Evolutionary conservation across 78 protist species (phyloP), one percentile per base, ranked within the genome.

Genomic region (Pirum gemmata): DNA sequence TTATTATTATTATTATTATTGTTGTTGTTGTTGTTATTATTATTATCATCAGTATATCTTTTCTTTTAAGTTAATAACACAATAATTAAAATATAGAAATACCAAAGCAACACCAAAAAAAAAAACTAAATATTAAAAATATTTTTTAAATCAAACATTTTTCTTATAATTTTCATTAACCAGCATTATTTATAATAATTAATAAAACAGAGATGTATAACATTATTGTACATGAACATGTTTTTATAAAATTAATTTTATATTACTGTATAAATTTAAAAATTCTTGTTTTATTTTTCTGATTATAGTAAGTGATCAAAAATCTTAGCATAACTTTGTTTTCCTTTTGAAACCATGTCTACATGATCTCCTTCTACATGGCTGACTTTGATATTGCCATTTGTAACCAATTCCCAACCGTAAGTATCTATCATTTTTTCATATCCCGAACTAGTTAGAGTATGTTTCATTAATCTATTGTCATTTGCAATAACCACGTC

Each of bases 361-460:
- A 78, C 82, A 78, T 78, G 82, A 27, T 78, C 29, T 25, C 82
- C 82, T 31, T 37, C 78, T n/a, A 78, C 82, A 25, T 29, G 26
- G 27, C 26, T 27, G 26, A 27, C 26, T 27, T 37, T 78, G 36
- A 78, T 51, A 31, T 27, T 78, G 0, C 82, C 82, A 27, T 31
- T 78, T 25, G 82, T 78, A 25, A 78, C 82, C 82, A 39, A 51
- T 37, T 78, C 82, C 82, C 82, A 78, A 39, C 82, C 82, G 38
- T 78, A 78, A 51, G 27, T 39, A 39, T 78, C 36, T 27, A 78
- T 27, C 26, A 78, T 25, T 27, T 78, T 31, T 26, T 27, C 26
- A 25, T 78, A 26, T 29, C 82, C 82, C 29, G 82, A 78, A 27
- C 27, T n/a, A 0, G 78, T 37, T 26, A 25, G 29, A 29, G 82